Evolutionary conservation across 768 basidiomycete genomes (phyloP).

Genomic region (Jaapia argillacea): DNA sequence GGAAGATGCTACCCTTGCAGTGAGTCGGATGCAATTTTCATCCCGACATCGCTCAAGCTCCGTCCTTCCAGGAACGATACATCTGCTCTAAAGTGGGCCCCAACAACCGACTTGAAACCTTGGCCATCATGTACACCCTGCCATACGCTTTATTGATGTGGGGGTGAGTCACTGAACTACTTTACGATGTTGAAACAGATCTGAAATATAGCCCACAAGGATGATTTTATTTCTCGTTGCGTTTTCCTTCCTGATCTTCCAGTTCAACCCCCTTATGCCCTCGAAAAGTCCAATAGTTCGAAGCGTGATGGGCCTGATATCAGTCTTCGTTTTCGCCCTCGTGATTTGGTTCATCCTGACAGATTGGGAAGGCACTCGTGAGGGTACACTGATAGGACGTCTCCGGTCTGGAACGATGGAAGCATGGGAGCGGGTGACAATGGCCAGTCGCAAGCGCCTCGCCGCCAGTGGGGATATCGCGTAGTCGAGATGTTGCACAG

Average conservation of each 20-base stretch:
- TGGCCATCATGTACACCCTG: neutral
- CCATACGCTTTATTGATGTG: neutral
- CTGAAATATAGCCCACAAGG: neutral
- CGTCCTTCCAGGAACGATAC: neutral
- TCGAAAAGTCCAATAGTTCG: neutral
- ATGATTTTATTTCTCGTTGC: neutral
- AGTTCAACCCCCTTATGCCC: neutral
- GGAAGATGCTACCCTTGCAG: neutral
- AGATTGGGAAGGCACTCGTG: constrained; percentile 14
- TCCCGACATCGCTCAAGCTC: neutral
- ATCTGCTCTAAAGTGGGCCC: neutral
- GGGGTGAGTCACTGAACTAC: neutral
- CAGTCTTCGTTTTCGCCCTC: neutral
- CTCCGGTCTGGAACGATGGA: too few species aligned
- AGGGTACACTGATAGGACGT: too few species aligned
- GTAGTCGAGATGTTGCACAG: too few species aligned
- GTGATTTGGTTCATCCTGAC: neutral
- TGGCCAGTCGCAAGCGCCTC: too few species aligned
- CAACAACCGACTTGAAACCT: neutral
- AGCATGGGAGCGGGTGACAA: too few species aligned
- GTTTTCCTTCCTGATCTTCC: neutral
- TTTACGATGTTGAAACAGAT: neutral
- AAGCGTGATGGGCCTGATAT: neutral
- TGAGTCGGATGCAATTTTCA: neutral
- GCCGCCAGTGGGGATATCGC: too few species aligned